These are phyloP conservation scores for Saturnispora bothae DNA, from an alignment of 805 yeast genomes.

Conservation along the genomic window DNA sequence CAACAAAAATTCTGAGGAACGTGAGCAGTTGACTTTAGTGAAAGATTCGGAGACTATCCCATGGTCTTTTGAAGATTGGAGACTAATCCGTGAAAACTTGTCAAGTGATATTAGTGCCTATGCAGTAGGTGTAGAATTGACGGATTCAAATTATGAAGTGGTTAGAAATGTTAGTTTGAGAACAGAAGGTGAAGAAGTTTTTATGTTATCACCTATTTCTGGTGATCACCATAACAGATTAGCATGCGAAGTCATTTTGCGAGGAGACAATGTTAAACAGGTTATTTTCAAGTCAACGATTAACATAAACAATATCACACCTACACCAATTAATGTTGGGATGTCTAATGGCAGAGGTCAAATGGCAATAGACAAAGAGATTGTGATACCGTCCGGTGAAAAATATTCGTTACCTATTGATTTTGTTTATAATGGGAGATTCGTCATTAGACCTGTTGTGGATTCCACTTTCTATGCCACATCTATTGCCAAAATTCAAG, in stretches of 20 bases:
- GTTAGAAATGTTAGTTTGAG: conserved; percentile 54
- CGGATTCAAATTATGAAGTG: conserved; percentile 45
- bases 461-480: conserved; percentile 46
- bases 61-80: conserved; percentile 97
- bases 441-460: conserved; percentile 54
- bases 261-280: conserved; percentile 68
- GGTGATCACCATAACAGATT: conserved; percentile 56
- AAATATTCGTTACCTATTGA: conserved; percentile 66
- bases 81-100: conserved; percentile 68
- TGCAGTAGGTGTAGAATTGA: conserved; percentile 50
- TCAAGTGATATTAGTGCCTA: conserved; percentile 54
- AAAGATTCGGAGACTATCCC: conserved; percentile 43
- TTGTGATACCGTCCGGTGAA: conserved; percentile 43
- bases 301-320: conserved; percentile 55
- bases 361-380: conserved; percentile 23
- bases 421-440: conserved; percentile 44
- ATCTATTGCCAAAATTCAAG: conserved; percentile 40
- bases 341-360: conserved; percentile 26
- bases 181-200: conserved; percentile 74
- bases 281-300: conserved; percentile 73
- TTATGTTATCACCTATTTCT: conserved; percentile 47
- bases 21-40: conserved; percentile 28
- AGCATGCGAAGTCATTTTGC: conserved; percentile 57
- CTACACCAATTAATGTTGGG: conserved; percentile 40
- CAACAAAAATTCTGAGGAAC: conserved; percentile 15